Conservation (phyloP, 2,329 filamentous ascomycete species). For the Triangularia setosa region DNA sequence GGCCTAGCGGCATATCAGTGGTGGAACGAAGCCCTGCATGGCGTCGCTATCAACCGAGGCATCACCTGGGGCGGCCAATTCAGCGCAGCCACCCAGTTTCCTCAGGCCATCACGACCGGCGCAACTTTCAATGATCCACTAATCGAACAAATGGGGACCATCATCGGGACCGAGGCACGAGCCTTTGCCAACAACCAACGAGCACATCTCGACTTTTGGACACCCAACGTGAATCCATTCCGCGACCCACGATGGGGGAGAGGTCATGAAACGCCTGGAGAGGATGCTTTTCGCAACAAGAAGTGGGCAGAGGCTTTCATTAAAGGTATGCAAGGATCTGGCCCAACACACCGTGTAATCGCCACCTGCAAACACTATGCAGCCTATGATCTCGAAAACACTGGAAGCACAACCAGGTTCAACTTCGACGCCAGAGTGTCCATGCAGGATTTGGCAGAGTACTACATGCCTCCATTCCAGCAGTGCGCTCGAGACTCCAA, state of each 20-base stretch:
- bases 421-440: conserved; percentile 28
- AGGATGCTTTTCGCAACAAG: conserved; percentile 25
- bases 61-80: conserved; percentile 48
- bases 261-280: conserved; percentile 53
- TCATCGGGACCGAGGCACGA: conserved; percentile 58
- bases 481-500: conserved; percentile 55
- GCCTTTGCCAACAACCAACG: conserved; percentile 60
- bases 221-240: conserved; percentile 65
- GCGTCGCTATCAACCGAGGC: conserved; percentile 52
- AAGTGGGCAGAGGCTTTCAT: conserved; percentile 25
- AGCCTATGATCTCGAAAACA: conserved; percentile 50
- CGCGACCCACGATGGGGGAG: conserved; percentile 61
- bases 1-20: conserved; percentile 57
- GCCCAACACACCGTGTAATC: conserved; percentile 33
- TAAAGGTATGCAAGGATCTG: conserved; percentile 24
- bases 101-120: conserved; percentile 58
- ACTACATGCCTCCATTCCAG: conserved; percentile 63
- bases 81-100: conserved; percentile 61
- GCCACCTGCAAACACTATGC: conserved; percentile 58
- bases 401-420: conserved; percentile 25
- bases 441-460: conserved; percentile 61
- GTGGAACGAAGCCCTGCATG: conserved; percentile 62
- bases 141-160: conserved; percentile 51
- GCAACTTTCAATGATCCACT: conserved; percentile 62
- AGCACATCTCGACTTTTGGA: conserved; percentile 57